Evolutionary conservation across 176 grass and related monocot genomes (phyloP), one percentile per base, ranked within the genome.

Genomic region (Microstegium vimineum): DNA sequence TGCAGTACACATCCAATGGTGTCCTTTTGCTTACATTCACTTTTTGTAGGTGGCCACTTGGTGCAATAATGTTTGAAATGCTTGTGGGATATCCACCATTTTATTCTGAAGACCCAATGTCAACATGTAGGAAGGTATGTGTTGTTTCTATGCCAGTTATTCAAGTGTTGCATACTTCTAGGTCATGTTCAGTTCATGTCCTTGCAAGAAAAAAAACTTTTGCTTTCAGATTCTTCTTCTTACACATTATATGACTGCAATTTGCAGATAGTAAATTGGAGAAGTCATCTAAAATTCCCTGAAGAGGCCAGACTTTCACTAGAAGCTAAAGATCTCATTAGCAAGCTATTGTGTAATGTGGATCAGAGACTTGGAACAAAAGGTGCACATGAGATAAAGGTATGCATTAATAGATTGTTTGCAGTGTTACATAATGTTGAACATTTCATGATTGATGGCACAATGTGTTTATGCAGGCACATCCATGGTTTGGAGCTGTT

Each of bases 21-120:
- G 59, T 45, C 52, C 17, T 28, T 46, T 71, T 36, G 77, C 80
- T 82, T 27, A 84, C 27, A 79, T 71, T 72, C 63, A 72, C 30
- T 78, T 84, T 73, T 71, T 59, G 26, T 82, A 95, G 92, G 92
- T 98, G 95, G 95, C 95, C 95, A 23, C 90, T 98, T 84, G 95
- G 95, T 37, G 95, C 95, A 32, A 98, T 98, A 84, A 98, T 94
- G 92, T 98, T 90, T 42, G 95, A 98, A 76, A 98, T 98, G 95
- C 95, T 98, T 82, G 90, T 98, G 61, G 95, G 95, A 37, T 95
- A 98, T 76, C 95, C 92, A 9, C 95, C 95, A 86, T 98, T 98
- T 81, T 95, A 98, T 90, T 95, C 95, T 30, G 95, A 98, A 85
- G 92, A 95, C 80, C 90, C 92, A 35, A 95, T 98, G 90, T 88